Evolutionary conservation across 1,284 basidiomycete species (phyloP), one percentile per base, ranked within the genome.

Genomic region (Fistulinella cinereoalba): DNA sequence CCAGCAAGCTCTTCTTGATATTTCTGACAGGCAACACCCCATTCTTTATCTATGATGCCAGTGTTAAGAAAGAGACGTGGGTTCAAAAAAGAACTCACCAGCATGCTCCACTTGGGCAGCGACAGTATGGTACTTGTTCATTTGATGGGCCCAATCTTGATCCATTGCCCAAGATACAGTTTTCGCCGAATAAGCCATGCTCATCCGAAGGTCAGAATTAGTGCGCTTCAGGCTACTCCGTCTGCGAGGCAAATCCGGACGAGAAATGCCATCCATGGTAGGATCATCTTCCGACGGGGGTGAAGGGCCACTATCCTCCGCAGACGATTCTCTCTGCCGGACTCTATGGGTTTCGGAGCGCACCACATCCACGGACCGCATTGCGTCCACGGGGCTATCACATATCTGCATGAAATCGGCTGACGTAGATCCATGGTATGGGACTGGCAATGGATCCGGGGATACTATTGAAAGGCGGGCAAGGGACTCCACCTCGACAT

Each of bases 151-250:
- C 68, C 79, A 73, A 47, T 81, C 80, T 16, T 70, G 72, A 47
- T 81, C 76, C 68, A 84, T 83, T 25, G 84, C 84, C 84, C 84
- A 86, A 28, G 83, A 82, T 8, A 86, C 84, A 8, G 78, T 76
- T 67, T 86, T 86, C n/a, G 69, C 66, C 27, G 80, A 69, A 51
- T 81, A 79, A 29, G 71, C 73, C 41, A 75, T 68, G 52, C 79
- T 83, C 43, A 74, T 59, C 36, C 73, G 66, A 54, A 68, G 71
- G 38, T 70, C 67, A 50, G 67, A 71, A 47, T 66, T 70, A 25
- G 49, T 64, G 42, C 79, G 75, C 65, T 79, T 84, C 51, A 85
- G 72, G 53, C 79, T 83, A 56, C 84, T 85, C 45, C 81, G 69
- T 50, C 77, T 69, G 45, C 76, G 77, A 28, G 72, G 61, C 3